phyloP scores from a whole-genome alignment of 208 protist species.

The Entamoeba moshkovskii region DNA sequence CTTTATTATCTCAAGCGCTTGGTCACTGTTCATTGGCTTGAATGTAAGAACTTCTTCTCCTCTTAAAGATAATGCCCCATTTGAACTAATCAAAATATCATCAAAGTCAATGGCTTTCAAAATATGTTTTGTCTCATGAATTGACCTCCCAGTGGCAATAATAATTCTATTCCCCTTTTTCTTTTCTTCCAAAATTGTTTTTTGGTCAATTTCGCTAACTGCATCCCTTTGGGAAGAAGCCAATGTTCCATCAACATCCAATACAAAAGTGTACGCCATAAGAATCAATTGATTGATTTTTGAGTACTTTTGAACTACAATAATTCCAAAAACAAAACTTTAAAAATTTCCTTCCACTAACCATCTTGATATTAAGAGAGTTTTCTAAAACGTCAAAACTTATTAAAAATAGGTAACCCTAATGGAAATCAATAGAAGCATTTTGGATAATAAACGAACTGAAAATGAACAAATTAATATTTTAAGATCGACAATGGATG shows the following conservation, averaged over 20 bases:
- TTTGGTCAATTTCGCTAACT: background rate
- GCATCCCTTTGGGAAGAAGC: background rate
- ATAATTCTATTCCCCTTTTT: background rate
- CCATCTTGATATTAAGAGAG: too few relatives aligned
- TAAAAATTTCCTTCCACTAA: too few relatives aligned
- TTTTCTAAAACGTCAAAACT: too few relatives aligned
- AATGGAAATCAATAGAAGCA: too few relatives aligned
- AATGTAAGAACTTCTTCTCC: background rate
- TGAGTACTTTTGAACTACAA: too few relatives aligned
- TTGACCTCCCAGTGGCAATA: background rate
- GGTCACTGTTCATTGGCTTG: background rate
- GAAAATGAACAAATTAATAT: too few relatives aligned
- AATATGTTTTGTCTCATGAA: background rate
- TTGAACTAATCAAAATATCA: background rate
- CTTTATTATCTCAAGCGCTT: background rate
- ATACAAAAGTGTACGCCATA: too few relatives aligned
- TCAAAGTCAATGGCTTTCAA: background rate
- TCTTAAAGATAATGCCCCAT: background rate
- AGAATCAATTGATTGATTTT: too few relatives aligned
- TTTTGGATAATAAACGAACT: too few relatives aligned
- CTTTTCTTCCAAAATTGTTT: background rate
- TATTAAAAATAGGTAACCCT: too few relatives aligned
- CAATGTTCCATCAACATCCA: background rate
- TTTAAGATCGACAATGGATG: too few relatives aligned
- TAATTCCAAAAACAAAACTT: too few relatives aligned